Evolutionary conservation across 129 eudicot genomes (phyloP), one percentile per base, ranked within the genome.

Genomic region (Flaveria sonorensis): DNA sequence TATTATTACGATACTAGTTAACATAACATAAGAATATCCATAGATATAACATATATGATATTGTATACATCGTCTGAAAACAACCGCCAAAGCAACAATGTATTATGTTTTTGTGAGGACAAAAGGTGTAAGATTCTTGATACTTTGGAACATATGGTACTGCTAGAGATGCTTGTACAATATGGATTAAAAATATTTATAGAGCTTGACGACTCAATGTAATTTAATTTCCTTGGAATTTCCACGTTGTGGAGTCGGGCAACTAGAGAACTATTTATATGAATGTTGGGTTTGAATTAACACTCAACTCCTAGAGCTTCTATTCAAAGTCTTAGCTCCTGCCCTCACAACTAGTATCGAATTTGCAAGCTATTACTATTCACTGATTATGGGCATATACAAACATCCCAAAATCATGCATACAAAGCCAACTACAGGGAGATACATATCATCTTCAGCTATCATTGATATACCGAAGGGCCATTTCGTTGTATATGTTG

Each of bases 351-450:
- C 40, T 7, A 75, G 9, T 63, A 48, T 13, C 79, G 2, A 6
- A 16, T 63, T 5, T 32, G 39, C 39, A 32, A 32, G 39, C 13
- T 11, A 8, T 13, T 77, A 23, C 3, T 23, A 39, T 10, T 51
- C 56, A 23, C 0, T 69, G 7, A 69, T 12, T 24, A 77, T 77
- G 68, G 75, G 63, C 6, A 2, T 70, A 14, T 7, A 53, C 6
- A 70, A 9, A 26, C 20, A 70, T 78, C 14, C 59, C 10, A 70
- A n/a, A 70, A 70, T 78, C 70, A 59, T 40, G 82, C 16, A 48
- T 28, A 67, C 18, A 9, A 70, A 4, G 70, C 14, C 0, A 3
- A 51, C 53, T 60, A 46, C 26, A 16, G 14, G 40, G 8, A 46
- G 39, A 30, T 18, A 11, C 63, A 50, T 18, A 59, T 45, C 77